Evolutionary conservation across 2,329 filamentous ascomycete genomes (phyloP).

Genomic region (Phaeosphaeria sp.): DNA sequence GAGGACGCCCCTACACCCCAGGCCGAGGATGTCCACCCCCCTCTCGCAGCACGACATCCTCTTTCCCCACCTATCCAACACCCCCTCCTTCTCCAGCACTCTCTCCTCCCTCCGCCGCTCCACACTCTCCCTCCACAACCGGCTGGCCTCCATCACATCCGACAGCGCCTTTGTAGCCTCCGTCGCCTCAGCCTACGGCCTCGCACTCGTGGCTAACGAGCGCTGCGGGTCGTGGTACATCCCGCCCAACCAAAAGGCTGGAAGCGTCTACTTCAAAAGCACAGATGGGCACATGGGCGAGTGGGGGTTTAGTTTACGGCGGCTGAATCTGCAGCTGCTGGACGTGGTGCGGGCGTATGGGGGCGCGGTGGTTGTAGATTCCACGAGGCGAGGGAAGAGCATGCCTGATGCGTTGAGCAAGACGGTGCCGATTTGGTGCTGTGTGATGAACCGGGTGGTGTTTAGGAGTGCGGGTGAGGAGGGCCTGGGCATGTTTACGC

Average conservation of each 20-base stretch:
- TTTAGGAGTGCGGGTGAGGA: constrained; percentile 68
- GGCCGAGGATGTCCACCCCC: constrained; percentile 26
- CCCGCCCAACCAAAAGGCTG: constrained; percentile 65
- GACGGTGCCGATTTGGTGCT: constrained; percentile 92
- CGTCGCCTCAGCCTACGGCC: constrained; percentile 61
- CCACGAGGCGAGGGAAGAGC: constrained; percentile 88
- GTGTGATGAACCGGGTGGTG: constrained; percentile 79
- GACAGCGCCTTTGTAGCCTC: constrained; percentile 77
- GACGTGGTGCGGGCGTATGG: constrained; percentile 69
- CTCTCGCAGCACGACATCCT: constrained; percentile 53
- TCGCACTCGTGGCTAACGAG: constrained; percentile 89
- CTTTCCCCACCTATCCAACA: constrained; percentile 63
- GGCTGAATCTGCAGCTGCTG: constrained; percentile 84
- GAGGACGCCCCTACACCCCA: too few relatives aligned
- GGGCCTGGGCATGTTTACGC: constrained; percentile 65
- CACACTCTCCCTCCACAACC: constrained; percentile 80
- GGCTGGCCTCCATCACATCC: constrained; percentile 76
- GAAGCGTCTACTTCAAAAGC: constrained; percentile 94
- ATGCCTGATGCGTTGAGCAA: constrained; percentile 96
- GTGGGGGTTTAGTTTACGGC: constrained; percentile 86
- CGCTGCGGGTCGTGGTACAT: constrained; percentile 98
- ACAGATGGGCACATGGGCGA: constrained; percentile 92
- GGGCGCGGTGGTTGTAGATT: constrained; percentile 90
- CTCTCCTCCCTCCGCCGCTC: constrained; percentile 76
- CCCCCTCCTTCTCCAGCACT: constrained; percentile 68